Percentiles rank a stretch among this genome's conserved stretches.
phyloP scores from a whole-genome alignment of 164 flowering plant genomes.

The Umbellularia californica region DNA sequence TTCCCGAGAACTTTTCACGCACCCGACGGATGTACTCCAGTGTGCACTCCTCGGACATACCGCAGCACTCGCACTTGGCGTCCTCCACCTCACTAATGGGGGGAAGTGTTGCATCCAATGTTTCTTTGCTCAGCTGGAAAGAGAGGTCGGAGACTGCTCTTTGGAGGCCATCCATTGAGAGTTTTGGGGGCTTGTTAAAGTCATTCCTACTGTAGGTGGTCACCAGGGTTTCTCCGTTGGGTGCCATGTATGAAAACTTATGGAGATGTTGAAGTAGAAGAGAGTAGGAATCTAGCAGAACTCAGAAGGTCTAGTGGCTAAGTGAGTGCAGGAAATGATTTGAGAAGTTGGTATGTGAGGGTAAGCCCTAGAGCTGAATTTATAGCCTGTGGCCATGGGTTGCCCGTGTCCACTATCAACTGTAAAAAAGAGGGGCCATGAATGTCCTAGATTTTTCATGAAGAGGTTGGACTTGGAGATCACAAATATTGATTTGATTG shows the following conservation, averaged over 20 bases:
- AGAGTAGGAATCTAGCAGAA: not conserved
- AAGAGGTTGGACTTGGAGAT: not conserved
- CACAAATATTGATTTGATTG: not conserved
- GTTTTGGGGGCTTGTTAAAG: constrained; percentile 43
- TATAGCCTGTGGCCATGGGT: constrained; percentile 1
- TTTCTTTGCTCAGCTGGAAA: constrained; percentile 48
- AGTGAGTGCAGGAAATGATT: not conserved
- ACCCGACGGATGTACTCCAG: constrained; percentile 48
- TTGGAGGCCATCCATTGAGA: constrained; percentile 46
- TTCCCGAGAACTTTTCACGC: constrained; percentile 49
- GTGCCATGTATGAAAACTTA: constrained; percentile 42
- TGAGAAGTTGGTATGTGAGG: not conserved
- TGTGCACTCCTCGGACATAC: constrained; percentile 77
- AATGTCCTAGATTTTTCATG: constrained; percentile 15
- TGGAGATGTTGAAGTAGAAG: not conserved
- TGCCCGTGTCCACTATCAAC: not conserved
- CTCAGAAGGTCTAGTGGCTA: not conserved
- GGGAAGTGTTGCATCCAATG: constrained; percentile 27
- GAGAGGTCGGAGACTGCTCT: constrained; percentile 67
- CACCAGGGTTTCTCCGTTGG: constrained; percentile 50
- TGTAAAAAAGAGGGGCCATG: not conserved
- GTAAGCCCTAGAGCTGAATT: not conserved
- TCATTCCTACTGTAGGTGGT: constrained; percentile 21
- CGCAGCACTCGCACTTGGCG: constrained; percentile 85
- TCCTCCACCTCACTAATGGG: constrained; percentile 65